Base-by-base conservation (phyloP, 345 rosid genomes). In the Odontarrhena argentea region DNA sequence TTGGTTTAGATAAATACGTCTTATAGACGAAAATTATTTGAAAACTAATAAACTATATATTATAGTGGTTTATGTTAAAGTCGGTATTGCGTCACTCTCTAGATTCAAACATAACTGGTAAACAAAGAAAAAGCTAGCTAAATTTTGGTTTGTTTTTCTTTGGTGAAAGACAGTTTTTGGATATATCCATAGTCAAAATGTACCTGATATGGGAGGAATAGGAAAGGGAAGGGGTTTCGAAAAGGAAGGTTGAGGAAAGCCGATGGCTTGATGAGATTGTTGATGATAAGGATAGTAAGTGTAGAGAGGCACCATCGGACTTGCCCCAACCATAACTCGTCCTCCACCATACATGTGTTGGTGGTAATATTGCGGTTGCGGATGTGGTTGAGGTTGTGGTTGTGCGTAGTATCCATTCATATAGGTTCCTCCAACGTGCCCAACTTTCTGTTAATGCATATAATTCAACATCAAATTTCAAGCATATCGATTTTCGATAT, bases 281-380 rank as follows among this genome's bases (percentile, higher is more conserved):
- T 87, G 95, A 61, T 87, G 94, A 77, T 73, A 73, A 14, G 83
- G 95, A 57, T 88, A 88, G 3, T 81, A 62, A 7, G 92, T 91
- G 86, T 90, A 88, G 81, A 90, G 67, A 24, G 98, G 92, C 89
- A 90, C 79, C 88, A 92, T 57, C 41, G 96, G 66, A 64, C 78
- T 87, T 46, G 85, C 89, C 63, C 95, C 86, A 68, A 86, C 67
- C 43, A 85, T 77, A 5, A 84, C 77, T 47, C 87, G 88, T 63
- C 92, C 93, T 12, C 72, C 78, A 46, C 68, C 50, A 54, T 67
- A 74, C 63, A 67, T 60, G 37, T 67, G 71, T 8, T 66, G 67
- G 0, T 73, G 71, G 57, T 54, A 74, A 74, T 74, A 68, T 53
- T 73, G 77, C 7, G 71, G 61, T 10, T 65, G 70, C 7, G 68